Percentiles rank a stretch among this genome's conserved stretches.
phyloP scores from a whole-genome alignment of 2,329 filamentous ascomycete species.

The Rhynchosporium graminicola region DNA sequence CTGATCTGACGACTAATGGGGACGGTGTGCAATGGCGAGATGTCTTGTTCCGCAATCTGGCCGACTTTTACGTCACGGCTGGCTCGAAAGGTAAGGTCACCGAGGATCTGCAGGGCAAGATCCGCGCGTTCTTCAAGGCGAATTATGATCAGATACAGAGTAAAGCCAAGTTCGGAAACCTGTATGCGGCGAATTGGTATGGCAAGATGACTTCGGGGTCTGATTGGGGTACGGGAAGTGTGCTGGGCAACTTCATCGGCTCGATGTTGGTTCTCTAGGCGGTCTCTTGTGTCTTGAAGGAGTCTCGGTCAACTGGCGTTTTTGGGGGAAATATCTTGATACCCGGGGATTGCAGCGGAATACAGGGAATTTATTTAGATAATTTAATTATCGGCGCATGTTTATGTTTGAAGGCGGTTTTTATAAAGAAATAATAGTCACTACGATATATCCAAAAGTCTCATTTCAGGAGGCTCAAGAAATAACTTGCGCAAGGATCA shows the following conservation, averaged over 20 bases:
- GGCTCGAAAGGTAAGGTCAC: slow-evolving; percentile 1
- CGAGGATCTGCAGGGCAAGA: slow-evolving; percentile 8
- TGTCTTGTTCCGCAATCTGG: slow-evolving; percentile 20
- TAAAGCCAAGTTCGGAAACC: slow-evolving; percentile 17
- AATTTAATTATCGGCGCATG: not conserved
- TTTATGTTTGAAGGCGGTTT: not conserved
- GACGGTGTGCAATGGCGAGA: slow-evolving; percentile 21
- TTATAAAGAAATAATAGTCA: not conserved
- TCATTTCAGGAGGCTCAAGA: too few species aligned
- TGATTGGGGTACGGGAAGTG: slow-evolving; percentile 23
- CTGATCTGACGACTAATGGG: slow-evolving; percentile 5
- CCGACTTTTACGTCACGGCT: slow-evolving; percentile 16
- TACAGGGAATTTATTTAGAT: too few species aligned
- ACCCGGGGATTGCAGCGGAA: not conserved
- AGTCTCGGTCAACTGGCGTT: not conserved
- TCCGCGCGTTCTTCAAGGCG: slow-evolving; percentile 18
- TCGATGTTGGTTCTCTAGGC: slow-evolving; percentile 16
- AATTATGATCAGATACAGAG: slow-evolving; percentile 26
- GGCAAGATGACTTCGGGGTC: slow-evolving; percentile 12
- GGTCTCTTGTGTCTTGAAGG: not conserved
- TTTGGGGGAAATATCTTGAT: not conserved
- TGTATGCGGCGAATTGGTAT: slow-evolving; percentile 24
- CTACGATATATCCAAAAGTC: too few species aligned
- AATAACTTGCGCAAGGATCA: too few species aligned
- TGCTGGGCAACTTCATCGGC: slow-evolving; percentile 16